Conservation (phyloP, 2,329 filamentous ascomycete genomes). For the Geosmithia morbida region DNA sequence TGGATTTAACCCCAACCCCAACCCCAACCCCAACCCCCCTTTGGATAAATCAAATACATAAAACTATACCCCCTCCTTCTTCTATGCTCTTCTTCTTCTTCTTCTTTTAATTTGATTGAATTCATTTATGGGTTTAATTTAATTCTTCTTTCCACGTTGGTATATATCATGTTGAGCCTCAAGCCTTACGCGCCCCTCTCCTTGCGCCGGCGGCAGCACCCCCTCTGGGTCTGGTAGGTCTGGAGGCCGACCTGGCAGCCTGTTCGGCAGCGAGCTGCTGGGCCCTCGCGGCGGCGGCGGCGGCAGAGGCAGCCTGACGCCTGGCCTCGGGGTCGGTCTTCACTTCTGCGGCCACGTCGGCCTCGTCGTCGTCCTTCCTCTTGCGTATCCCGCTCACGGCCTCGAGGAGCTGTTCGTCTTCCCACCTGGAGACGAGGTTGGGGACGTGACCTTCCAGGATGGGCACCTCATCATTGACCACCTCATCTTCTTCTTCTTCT, state of each 20-base stretch:
- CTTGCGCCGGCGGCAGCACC: constrained; percentile 3
- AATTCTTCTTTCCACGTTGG: background rate
- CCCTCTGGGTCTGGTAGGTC: constrained; percentile 4
- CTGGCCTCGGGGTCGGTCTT: constrained; percentile 13
- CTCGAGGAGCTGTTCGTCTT: constrained; percentile 26
- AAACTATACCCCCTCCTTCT: too few species aligned
- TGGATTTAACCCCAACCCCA: too few species aligned
- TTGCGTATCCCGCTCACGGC: constrained; percentile 29
- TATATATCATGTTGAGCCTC: background rate
- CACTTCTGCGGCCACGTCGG: constrained; percentile 6
- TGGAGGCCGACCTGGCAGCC: constrained; percentile 10
- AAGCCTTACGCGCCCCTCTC: constrained; percentile 2
- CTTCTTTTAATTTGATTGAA: background rate
- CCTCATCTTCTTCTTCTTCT: constrained; percentile 6
- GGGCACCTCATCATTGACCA: constrained; percentile 2
- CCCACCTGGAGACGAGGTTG: constrained; percentile 24
- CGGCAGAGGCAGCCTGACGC: background rate
- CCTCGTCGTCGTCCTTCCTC: constrained; percentile 8
- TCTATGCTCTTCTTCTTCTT: background rate
- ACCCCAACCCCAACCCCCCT: too few species aligned
- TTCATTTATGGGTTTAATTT: background rate
- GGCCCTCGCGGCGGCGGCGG: background rate
- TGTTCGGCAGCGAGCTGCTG: constrained; percentile 8
- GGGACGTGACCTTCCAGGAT: constrained; percentile 21
- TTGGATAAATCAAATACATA: too few species aligned